Percentiles rank a stretch among this genome's conserved stretches.
phyloP scores from a whole-genome alignment of 805 yeast species.

The Candida nitratophila region DNA sequence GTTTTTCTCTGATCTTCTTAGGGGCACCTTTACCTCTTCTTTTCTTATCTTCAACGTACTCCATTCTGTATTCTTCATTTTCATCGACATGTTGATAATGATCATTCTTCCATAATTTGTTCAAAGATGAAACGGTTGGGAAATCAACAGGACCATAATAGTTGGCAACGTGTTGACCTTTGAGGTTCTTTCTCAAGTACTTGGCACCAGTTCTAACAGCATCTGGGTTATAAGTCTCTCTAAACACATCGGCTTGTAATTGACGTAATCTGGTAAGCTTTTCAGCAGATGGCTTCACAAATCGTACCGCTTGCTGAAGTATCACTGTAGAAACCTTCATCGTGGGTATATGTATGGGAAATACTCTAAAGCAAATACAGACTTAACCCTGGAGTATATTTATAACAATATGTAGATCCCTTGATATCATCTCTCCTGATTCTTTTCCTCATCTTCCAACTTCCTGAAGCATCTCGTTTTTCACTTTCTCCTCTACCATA shows the following conservation, averaged over 20 bases:
- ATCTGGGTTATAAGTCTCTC: conserved; percentile 63
- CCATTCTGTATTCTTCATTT: conserved; percentile 61
- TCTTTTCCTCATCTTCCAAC: no score
- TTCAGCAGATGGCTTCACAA: conserved; percentile 28
- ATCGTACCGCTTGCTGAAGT: conserved; percentile 8
- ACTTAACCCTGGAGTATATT: no score
- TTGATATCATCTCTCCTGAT: no score
- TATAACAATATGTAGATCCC: no score
- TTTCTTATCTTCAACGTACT: conserved; percentile 57
- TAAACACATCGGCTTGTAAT: conserved; percentile 59
- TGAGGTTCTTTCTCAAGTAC: conserved; percentile 56
- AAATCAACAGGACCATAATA: conserved; percentile 74
- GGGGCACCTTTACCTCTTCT: conserved; percentile 90
- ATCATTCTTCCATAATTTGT: conserved; percentile 17
- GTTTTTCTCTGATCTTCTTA: conserved; percentile 54
- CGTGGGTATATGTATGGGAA: conserved; percentile 15
- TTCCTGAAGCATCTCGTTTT: no score
- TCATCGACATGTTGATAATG: conserved; percentile 48
- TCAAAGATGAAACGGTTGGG: conserved; percentile 41
- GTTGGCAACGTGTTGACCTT: conserved; percentile 61
- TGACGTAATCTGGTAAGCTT: conserved; percentile 53
- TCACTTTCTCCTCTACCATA: no score
- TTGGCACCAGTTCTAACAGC: conserved; percentile 66
- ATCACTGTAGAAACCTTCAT: neutral
- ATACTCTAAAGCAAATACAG: no score